These are phyloP conservation scores for Apiospora sp. DNA, from an alignment of 2,329 filamentous ascomycete species.

Conservation along the genomic window DNA sequence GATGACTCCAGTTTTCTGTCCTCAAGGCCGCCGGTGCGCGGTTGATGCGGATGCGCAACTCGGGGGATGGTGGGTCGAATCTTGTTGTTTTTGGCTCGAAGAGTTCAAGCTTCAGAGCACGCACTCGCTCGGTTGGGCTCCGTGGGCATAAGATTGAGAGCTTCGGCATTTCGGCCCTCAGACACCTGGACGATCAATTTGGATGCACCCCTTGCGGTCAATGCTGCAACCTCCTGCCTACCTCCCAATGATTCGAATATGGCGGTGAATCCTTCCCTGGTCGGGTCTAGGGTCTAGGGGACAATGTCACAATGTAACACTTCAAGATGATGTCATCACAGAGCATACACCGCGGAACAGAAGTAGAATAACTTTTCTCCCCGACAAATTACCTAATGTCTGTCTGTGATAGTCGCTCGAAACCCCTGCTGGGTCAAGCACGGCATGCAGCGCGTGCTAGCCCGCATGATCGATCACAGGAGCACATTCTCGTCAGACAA, in stretches of 20 bases:
- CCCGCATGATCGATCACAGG: conserved; percentile 5
- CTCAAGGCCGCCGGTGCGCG: conserved; percentile 18
- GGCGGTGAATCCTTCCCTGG: conserved; percentile 13
- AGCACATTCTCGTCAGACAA: not conserved
- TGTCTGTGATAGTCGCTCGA: not conserved
- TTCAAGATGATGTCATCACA: conserved; percentile 4
- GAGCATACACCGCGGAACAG: conserved; percentile 14
- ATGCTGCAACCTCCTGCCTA: conserved; percentile 8
- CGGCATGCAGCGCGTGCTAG: conserved; percentile 3
- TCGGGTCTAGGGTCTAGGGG: conserved; percentile 5
- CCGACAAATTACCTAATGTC: conserved; percentile 14
- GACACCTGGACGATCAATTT: conserved; percentile 1
- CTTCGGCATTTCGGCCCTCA: conserved; percentile 20
- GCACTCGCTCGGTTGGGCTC: conserved; percentile 12
- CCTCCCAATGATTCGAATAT: not conserved
- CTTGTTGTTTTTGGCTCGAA: conserved; percentile 11
- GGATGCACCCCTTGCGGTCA: conserved; percentile 18
- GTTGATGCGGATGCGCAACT: conserved; percentile 24
- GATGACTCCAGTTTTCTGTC: conserved; percentile 23
- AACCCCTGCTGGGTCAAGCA: conserved; percentile 4
- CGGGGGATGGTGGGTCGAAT: conserved; percentile 15
- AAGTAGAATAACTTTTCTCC: not conserved
- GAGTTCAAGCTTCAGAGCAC: not conserved
- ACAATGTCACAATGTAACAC: conserved; percentile 8
- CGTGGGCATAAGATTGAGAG: conserved; percentile 19